These are phyloP conservation scores for Penicillium digitatum DNA, from an alignment of 2,329 filamentous ascomycete species.

Conservation along the genomic window DNA sequence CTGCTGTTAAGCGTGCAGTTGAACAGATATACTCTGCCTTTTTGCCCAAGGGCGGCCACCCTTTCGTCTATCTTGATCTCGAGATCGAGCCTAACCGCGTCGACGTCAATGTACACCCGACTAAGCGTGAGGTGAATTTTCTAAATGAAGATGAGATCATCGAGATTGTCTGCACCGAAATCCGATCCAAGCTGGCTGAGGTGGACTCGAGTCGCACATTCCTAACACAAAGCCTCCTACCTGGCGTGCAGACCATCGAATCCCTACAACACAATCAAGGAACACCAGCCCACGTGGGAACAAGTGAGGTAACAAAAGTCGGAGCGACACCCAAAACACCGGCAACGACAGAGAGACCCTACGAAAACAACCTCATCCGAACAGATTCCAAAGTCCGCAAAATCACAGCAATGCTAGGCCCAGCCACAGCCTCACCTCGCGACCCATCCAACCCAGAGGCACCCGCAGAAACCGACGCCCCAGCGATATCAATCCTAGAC, in stretches of 20 bases:
- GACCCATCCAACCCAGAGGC: constrained; percentile 25
- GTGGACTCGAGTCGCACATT: constrained; percentile 95
- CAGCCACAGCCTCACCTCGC: constrained; percentile 34
- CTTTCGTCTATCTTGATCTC: constrained; percentile 86
- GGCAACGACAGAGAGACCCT: constrained; percentile 51
- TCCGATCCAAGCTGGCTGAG: constrained; percentile 71
- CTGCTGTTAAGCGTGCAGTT: constrained; percentile 78
- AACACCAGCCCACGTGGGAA: constrained; percentile 22
- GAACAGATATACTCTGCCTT: constrained; percentile 87
- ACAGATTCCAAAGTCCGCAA: constrained; percentile 87
- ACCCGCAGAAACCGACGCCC: constrained; percentile 34
- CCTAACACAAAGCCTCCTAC: constrained; percentile 84
- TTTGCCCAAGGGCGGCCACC: constrained; percentile 87
- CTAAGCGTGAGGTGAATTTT: constrained; percentile 95
- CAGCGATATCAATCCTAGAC: constrained; percentile 21
- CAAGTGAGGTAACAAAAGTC: constrained; percentile 34
- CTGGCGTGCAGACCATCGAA: constrained; percentile 54
- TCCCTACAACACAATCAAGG: constrained; percentile 27
- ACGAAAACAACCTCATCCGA: constrained; percentile 84
- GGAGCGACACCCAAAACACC: constrained; percentile 37
- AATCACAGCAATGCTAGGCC: constrained; percentile 92
- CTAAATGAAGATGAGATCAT: constrained; percentile 96
- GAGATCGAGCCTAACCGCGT: constrained; percentile 89
- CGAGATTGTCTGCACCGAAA: constrained; percentile 74
- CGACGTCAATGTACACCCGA: constrained; percentile 96